A percentile compares a stretch with the other conserved stretches of the same genome.
phyloP scores from a whole-genome alignment of 108 stramenopile genomes.

The Aurantiochytrium sp. region DNA sequence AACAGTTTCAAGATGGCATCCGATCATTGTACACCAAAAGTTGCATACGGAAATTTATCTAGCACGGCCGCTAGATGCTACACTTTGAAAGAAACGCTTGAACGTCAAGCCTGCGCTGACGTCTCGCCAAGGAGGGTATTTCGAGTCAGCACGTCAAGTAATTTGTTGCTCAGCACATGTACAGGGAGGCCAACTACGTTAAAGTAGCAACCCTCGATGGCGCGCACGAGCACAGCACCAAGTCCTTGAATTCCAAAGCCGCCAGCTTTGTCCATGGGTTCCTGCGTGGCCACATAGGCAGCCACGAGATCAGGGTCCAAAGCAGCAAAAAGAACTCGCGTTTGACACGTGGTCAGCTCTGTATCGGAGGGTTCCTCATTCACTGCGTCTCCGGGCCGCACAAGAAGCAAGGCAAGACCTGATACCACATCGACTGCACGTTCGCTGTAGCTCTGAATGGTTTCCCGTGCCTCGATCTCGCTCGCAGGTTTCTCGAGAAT shows the following conservation, averaged over 20 bases:
- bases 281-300: slow-evolving; percentile 70
- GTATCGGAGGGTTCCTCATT: slow-evolving; percentile 23
- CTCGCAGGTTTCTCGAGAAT: slow-evolving; percentile 77
- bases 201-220: slow-evolving; percentile 72
- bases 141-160: not conserved
- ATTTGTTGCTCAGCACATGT: slow-evolving; percentile 56
- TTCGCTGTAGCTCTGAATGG: slow-evolving; percentile 67
- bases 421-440: slow-evolving; percentile 75
- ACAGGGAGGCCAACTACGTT: slow-evolving; percentile 89
- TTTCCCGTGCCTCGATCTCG: slow-evolving; percentile 57
- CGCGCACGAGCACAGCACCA: slow-evolving; percentile 65
- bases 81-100: no score
- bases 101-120: no score
- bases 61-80: no score
- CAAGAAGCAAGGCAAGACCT: slow-evolving; percentile 61
- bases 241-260: slow-evolving; percentile 88
- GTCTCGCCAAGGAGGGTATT: not conserved
- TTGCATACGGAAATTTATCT: no score
- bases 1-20: no score
- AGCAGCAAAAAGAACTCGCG: slow-evolving; percentile 64
- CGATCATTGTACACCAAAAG: no score
- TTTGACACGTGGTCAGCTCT: slow-evolving; percentile 29
- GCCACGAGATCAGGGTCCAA: slow-evolving; percentile 61
- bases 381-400: slow-evolving; percentile 25
- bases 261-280: slow-evolving; percentile 93